These are phyloP conservation scores for Lecanicillium sp. DNA, from an alignment of 2,329 filamentous ascomycete genomes.

Conservation along the genomic window DNA sequence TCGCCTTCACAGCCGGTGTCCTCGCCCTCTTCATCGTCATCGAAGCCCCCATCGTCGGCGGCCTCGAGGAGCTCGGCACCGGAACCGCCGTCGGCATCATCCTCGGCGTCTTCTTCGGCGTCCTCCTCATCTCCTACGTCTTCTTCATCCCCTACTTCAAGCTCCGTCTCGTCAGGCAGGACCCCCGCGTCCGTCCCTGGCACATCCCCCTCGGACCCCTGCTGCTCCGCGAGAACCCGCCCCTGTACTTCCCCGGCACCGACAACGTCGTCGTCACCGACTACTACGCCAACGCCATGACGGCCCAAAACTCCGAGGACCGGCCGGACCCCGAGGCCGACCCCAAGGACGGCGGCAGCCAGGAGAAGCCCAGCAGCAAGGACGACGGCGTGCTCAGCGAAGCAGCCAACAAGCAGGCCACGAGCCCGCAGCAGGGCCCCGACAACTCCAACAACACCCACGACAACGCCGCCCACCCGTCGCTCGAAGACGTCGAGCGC, in stretches of 20 bases:
- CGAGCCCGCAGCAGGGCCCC: no score
- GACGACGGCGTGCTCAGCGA: no score
- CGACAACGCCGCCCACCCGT: slow-evolving; percentile 3
- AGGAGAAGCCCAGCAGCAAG: neutral
- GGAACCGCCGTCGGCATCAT: slow-evolving; percentile 20
- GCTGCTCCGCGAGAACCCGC: slow-evolving; percentile 18
- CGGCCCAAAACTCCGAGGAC: neutral
- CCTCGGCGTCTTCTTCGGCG: slow-evolving; percentile 20
- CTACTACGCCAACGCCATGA: slow-evolving; percentile 14
- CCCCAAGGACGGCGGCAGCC: no score
- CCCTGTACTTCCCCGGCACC: slow-evolving; percentile 16
- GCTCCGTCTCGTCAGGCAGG: slow-evolving; percentile 22
- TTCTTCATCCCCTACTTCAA: slow-evolving; percentile 28
- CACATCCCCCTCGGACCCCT: slow-evolving; percentile 29
- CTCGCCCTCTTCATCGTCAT: slow-evolving; percentile 25
- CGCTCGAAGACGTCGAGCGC: slow-evolving; percentile 9
- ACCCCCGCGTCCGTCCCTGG: slow-evolving; percentile 20
- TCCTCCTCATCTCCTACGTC: slow-evolving; percentile 18
- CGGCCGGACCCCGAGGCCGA: neutral
- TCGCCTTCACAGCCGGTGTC: slow-evolving; percentile 17
- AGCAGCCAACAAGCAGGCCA: no score
- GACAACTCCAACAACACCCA: slow-evolving; percentile 1
- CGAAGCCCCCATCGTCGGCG: slow-evolving; percentile 11
- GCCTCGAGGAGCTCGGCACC: slow-evolving; percentile 24
- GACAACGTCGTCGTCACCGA: slow-evolving; percentile 17